Evolutionary conservation across 2,329 filamentous ascomycete species (phyloP), one percentile per base, ranked within the genome.

Genomic region (Scopulariopsis brevicaulis): DNA sequence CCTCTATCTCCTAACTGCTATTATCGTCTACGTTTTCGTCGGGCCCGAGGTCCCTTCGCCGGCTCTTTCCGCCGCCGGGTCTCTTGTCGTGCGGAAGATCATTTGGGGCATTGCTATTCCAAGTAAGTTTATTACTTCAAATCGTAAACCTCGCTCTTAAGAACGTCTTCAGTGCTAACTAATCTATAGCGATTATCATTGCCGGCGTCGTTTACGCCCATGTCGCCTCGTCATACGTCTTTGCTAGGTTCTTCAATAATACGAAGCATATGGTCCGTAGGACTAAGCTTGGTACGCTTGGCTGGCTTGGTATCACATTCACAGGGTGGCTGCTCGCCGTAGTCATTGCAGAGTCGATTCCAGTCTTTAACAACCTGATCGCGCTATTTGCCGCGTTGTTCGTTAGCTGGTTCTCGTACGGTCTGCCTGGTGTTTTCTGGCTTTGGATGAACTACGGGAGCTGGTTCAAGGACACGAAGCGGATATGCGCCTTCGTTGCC

Each of bases 261-360:
- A 66, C 66, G 1, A 64, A 63, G 24, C 69, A 70, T 59, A 62
- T 70, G 18, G 61, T 60, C 18, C 57, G 62, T 8, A 69, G 67
- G 37, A 66, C 59, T 3, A 3, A 62, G 10, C 55, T 61, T 1
- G 68, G 70, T 53, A 70, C 68, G 67, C 51, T 59, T 1, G 62
- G 63, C 8, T 70, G 69, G 69, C 25, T 54, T 28, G 52, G 14
- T 12, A 11, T 59, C 25, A 40, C 46, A 35, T 46, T 59, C 8
- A 58, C 40, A 12, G n/a, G 52, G 10, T 35, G 55, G 37, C 50
- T 55, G 3, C 58, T 86, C 4, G 82, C 84, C 1, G 57, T 59
- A 37, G 57, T 61, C 34, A 53, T 61, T n/a, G 60, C 60, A 14
- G 55, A 58, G 40, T 55, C 60, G 6, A 55, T 61, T 18, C 60